Evolutionary conservation across 768 basidiomycete genomes (phyloP).

Genomic region (Suillus plorans): DNA sequence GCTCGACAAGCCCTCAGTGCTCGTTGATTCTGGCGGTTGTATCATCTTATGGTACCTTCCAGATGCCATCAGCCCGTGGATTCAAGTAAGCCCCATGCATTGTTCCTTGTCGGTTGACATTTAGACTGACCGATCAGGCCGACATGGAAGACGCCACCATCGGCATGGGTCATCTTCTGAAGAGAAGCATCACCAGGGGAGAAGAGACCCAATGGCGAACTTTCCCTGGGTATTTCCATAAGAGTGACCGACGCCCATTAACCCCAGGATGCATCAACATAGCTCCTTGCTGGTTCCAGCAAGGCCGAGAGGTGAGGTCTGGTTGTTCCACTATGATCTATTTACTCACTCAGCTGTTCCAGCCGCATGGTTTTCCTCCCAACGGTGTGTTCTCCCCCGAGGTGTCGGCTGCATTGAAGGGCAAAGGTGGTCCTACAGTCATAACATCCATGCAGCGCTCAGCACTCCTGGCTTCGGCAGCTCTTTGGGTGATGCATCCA

Average conservation of each 20-base stretch:
- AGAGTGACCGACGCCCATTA: fast-evolving
- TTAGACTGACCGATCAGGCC: background rate
- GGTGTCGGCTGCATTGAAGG: background rate
- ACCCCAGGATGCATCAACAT: no score
- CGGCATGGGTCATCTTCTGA: background rate
- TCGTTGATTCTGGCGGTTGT: fast-evolving
- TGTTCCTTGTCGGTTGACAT: background rate
- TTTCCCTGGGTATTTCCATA: no score
- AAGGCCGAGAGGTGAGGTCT: no score
- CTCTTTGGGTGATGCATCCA: no score
- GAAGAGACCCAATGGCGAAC: no score
- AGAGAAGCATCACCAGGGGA: no score
- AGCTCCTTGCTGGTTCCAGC: no score
- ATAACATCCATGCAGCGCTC: background rate
- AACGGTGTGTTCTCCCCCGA: background rate
- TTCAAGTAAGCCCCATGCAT: background rate
- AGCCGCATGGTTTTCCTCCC: background rate
- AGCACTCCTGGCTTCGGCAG: background rate
- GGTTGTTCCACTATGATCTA: fast-evolving
- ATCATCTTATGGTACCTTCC: background rate
- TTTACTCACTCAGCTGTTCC: no score
- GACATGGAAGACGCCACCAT: background rate
- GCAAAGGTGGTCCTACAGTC: background rate
- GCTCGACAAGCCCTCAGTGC: background rate
- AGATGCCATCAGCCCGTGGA: background rate